These are phyloP conservation scores for Leccinum pachyderme DNA, from an alignment of 1,284 basidiomycete species.

Conservation along the genomic window DNA sequence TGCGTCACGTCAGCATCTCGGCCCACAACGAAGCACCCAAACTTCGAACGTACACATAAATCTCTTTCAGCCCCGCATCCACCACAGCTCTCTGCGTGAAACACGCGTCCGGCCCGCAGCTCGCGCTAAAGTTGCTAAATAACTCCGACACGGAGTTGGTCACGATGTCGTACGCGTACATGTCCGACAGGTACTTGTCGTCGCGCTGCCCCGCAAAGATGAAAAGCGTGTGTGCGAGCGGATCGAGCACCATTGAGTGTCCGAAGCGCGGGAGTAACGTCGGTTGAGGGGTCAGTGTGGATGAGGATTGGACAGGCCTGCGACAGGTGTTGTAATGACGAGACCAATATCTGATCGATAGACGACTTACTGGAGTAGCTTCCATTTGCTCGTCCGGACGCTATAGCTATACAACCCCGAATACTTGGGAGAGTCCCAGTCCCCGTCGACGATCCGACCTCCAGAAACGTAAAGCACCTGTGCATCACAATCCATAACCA, in stretches of 20 bases:
- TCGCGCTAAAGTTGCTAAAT: conserved; percentile 53
- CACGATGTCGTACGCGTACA: conserved; percentile 68
- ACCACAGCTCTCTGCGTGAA: conserved; percentile 72
- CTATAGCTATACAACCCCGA: conserved; percentile 72
- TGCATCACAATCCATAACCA: conserved; percentile 70
- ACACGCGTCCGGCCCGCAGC: conserved; percentile 63
- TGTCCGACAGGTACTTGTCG: conserved; percentile 60
- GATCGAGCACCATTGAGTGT: conserved; percentile 77
- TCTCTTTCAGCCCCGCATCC: conserved; percentile 58
- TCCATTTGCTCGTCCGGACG: conserved; percentile 62
- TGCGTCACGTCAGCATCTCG: not conserved
- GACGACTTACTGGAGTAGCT: conserved; percentile 54
- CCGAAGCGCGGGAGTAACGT: conserved; percentile 61
- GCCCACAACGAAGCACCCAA: not conserved
- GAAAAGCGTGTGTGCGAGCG: conserved; percentile 52
- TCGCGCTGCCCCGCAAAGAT: conserved; percentile 72
- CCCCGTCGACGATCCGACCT: conserved; percentile 67
- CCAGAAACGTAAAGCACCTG: conserved; percentile 80
- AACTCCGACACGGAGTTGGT: conserved; percentile 60
- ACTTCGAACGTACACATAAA: conserved; percentile 62
- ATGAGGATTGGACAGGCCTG: conserved; percentile 36
- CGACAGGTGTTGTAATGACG: not conserved
- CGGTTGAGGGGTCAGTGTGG: conserved; percentile 29
- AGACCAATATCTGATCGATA: not conserved
- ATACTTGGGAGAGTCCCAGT: conserved; percentile 56